A percentile compares a stretch with the other conserved stretches of the same genome.
Conservation (phyloP, 2,329 filamentous ascomycete species). For the Tolypocladium guangdongense region DNA sequence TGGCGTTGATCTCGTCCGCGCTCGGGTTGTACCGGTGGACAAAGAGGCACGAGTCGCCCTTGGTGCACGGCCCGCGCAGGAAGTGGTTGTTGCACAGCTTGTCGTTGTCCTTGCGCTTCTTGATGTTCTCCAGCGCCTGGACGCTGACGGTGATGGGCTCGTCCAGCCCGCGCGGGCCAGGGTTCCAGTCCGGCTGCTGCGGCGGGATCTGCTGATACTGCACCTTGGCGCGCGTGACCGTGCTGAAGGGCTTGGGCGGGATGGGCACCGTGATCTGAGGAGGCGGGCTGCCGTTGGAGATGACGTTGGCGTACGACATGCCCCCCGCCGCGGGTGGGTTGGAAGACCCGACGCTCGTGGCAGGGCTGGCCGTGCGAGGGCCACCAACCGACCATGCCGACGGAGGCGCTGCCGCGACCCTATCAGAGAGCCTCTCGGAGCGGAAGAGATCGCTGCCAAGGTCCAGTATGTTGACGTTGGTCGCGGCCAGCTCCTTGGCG, state of each 20-base stretch:
- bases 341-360: conserved; percentile 5
- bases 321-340: conserved; percentile 3
- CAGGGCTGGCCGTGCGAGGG: conserved; percentile 6
- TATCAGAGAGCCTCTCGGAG: conserved; percentile 36
- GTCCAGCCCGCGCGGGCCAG: conserved; percentile 44
- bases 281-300: conserved; percentile 29
- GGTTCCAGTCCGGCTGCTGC: conserved; percentile 35
- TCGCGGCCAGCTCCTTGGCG: conserved; percentile 36
- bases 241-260: conserved; percentile 12
- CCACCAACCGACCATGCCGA: background rate
- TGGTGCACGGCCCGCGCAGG: conserved; percentile 44
- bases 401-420: background rate
- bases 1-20: conserved; percentile 43
- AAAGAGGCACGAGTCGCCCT: conserved; percentile 43
- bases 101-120: conserved; percentile 40
- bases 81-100: conserved; percentile 55
- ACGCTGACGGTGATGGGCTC: conserved; percentile 35
- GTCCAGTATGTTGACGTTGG: conserved; percentile 33
- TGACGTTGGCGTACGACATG: conserved; percentile 30
- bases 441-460: conserved; percentile 41
- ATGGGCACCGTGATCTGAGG: conserved; percentile 31
- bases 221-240: conserved; percentile 2
- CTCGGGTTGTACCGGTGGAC: conserved; percentile 44
- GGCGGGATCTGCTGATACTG: conserved; percentile 14
- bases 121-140: conserved; percentile 39